Evolutionary conservation across 140 eudicot genomes (phyloP).

Genomic region (Anethum foeniculum): DNA sequence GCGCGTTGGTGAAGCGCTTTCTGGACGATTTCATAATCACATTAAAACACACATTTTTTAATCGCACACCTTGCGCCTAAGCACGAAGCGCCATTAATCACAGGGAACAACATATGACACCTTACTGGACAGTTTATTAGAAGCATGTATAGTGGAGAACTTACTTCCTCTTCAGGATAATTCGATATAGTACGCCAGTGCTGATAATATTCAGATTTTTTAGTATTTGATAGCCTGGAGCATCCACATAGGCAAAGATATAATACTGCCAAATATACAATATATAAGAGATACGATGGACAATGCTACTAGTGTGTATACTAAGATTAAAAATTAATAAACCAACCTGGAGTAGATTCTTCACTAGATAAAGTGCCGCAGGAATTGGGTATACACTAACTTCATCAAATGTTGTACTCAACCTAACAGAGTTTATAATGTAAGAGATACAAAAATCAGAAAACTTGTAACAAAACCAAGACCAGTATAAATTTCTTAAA

Average conservation of each 20-base stretch:
- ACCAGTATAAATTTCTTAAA: neutral
- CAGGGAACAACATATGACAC: neutral
- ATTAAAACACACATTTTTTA: too few species aligned
- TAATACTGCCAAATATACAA: conserved; percentile 69
- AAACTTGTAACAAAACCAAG: neutral
- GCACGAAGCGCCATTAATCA: neutral
- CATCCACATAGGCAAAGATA: conserved; percentile 96
- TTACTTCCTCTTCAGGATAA: conserved; percentile 83
- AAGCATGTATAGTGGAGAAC: conserved; percentile 19
- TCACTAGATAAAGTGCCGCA: conserved; percentile 92
- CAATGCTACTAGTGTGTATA: conserved; percentile 1
- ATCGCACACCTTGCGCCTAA: too few species aligned
- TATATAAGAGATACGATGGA: conserved; percentile 24
- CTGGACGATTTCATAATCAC: too few species aligned
- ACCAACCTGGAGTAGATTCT: conserved; percentile 88
- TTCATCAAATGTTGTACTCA: conserved; percentile 87
- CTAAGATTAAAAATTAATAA: conserved; percentile 3
- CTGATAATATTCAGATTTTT: conserved; percentile 92
- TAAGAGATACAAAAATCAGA: neutral
- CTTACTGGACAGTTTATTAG: conserved; percentile 2
- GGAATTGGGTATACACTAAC: conserved; percentile 91
- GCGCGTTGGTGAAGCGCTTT: too few species aligned
- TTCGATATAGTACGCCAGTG: conserved; percentile 81
- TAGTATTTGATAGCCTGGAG: conserved; percentile 98
- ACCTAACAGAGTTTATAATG: conserved; percentile 35